phyloP scores from a whole-genome alignment of 768 basidiomycete genomes.

The Tylopilus subfusipes region DNA sequence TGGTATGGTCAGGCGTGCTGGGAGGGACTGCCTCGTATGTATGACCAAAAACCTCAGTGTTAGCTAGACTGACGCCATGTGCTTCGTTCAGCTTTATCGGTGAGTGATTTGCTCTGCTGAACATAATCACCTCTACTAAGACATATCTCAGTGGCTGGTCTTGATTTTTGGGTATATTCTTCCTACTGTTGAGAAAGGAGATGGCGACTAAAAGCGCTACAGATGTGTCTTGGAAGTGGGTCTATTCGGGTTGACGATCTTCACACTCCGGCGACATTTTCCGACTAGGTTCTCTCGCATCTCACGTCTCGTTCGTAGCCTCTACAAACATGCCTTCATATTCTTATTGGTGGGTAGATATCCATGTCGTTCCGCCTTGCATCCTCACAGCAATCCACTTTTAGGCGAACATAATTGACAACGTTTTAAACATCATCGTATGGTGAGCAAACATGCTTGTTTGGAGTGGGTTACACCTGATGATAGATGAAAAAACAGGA shows the following conservation, averaged over 20 bases:
- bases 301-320: not conserved
- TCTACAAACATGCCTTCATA: not conserved
- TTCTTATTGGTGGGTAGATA: not conserved
- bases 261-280: not conserved
- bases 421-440: not conserved
- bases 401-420: not conserved
- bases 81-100: not conserved
- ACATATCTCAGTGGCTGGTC: not conserved
- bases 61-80: not conserved
- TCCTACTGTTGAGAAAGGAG: not conserved
- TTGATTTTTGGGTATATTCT: not conserved
- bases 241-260: not conserved
- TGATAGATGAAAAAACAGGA: not conserved
- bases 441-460: not conserved
- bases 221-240: not conserved
- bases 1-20: not conserved
- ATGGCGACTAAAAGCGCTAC: not conserved
- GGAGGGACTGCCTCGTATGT: not conserved
- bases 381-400: not conserved
- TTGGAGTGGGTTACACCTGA: not conserved
- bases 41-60: not conserved
- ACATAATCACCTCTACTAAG: not conserved
- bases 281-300: not conserved
- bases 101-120: not conserved
- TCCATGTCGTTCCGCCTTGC: not conserved